phyloP scores from a whole-genome alignment of 2,329 filamentous ascomycete genomes.

The Phaeophleospora eucalypticola region DNA sequence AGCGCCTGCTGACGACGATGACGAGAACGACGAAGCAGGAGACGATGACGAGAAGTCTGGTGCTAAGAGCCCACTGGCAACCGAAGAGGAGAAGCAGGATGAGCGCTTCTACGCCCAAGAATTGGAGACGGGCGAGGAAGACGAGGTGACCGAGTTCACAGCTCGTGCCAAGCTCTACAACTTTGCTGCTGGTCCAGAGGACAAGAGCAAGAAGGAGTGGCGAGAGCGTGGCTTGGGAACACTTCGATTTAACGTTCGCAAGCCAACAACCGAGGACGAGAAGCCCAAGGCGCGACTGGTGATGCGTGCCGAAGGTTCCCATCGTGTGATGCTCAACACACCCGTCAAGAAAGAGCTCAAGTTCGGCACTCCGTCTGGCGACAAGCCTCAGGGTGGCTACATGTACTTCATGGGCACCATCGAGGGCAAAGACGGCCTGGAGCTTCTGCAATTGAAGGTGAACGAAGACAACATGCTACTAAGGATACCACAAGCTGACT shows the following conservation, averaged over 20 bases:
- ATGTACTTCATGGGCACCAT: constrained; percentile 60
- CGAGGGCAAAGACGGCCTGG: constrained; percentile 47
- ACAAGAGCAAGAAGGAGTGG: constrained; percentile 59
- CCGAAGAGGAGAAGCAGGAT: constrained; percentile 61
- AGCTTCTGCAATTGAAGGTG: constrained; percentile 57
- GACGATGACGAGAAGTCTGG: constrained; percentile 43
- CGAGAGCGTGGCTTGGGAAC: constrained; percentile 83
- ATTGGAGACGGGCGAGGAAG: constrained; percentile 82
- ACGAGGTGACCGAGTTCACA: constrained; percentile 69
- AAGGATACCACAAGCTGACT: constrained; percentile 5
- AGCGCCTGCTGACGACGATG: constrained; percentile 57
- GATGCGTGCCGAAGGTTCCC: constrained; percentile 86
- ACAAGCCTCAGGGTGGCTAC: constrained; percentile 66
- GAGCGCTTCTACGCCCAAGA: constrained; percentile 58
- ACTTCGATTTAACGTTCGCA: constrained; percentile 74
- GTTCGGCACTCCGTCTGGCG: constrained; percentile 62
- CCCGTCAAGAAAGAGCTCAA: constrained; percentile 73
- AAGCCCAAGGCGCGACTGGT: constrained; percentile 65
- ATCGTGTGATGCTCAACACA: constrained; percentile 82
- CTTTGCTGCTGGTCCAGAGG: constrained; percentile 58
- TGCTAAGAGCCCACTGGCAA: constrained; percentile 39
- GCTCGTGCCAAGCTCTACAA: constrained; percentile 82
- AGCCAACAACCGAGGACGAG: constrained; percentile 46
- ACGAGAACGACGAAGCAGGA: constrained; percentile 49
- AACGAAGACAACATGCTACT: constrained; percentile 17